Evolutionary conservation across 192 early-diverging fungal species (phyloP), one percentile per base, ranked within the genome.

Genomic region (Rhizophagus sp.): DNA sequence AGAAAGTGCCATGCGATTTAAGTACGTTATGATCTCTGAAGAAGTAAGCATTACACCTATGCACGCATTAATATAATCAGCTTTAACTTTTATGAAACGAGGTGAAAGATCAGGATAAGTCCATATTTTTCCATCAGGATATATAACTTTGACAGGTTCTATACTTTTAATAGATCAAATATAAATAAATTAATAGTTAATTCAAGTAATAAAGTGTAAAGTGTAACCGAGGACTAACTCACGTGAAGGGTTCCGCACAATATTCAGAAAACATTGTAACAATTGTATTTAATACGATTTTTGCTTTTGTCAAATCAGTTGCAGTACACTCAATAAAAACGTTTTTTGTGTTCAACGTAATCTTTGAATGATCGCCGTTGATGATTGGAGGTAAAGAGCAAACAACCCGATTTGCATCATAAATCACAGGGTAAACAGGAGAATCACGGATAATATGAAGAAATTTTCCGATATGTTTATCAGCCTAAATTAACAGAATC

Each of bases 251-350:
- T 81, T 97, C 89, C 36, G 86, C 85, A 85, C 95, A 97, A 89
- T 99, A 96, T 79, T 92, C 87, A 64, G 96, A 97, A 88, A 97
- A 99, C 95, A 97, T 99, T 64, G 96, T 89, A 73, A 97, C 89
- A 76, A 99, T 84, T 63, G 96, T 97, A 83, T 99, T 97, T 52
- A 99, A 89, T 39, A 95, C 97, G 78, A 95, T 91, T 78, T 95
- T 93, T 78, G 92, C 97, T 90, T 99, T 99, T 81, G 94, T 96
- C 80, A 95, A 79, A 85, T 98, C 97, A 27, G 97, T 98, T 27
- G 96, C 98, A 7, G 98, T 99, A 83, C 93, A 94, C 88, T 99
- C 98, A 85, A 99, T 97, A 69, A 99, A 94, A 52, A 99, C 93
- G 80, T 99, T 98, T 86, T 93, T 95, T 63, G 98, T 98, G 44